These are phyloP conservation scores for Lipomyces yamadae DNA, from an alignment of 805 yeast genomes.

Conservation along the genomic window DNA sequence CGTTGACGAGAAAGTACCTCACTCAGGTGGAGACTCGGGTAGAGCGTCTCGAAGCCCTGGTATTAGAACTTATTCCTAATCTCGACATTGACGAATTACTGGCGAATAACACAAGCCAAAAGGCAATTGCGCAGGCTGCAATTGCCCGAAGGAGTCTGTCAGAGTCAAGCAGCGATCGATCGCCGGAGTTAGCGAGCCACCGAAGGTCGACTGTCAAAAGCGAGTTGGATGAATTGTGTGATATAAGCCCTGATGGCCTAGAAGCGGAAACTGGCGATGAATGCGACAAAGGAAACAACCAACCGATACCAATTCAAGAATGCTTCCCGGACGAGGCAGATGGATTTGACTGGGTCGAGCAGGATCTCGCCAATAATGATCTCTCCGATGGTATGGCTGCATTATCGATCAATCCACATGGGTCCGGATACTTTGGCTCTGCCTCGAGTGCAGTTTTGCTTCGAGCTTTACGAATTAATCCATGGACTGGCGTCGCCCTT, in stretches of 20 bases:
- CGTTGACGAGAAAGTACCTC: slow-evolving; percentile 72
- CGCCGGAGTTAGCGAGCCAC: slow-evolving; percentile 18
- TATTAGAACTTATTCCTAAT: slow-evolving; percentile 53
- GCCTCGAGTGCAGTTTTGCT: slow-evolving; percentile 64
- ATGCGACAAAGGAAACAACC: slow-evolving; percentile 21
- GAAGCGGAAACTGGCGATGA: slow-evolving; percentile 13
- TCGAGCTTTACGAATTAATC: slow-evolving; percentile 51
- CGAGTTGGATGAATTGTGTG: slow-evolving; percentile 23
- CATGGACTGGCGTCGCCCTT: slow-evolving; percentile 41
- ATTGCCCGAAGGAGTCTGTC: slow-evolving; percentile 10
- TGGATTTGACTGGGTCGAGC: slow-evolving; percentile 67
- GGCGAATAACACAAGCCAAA: slow-evolving; percentile 33
- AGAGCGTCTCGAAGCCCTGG: slow-evolving; percentile 52
- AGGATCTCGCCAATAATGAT: slow-evolving; percentile 47
- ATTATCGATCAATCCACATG: slow-evolving; percentile 54
- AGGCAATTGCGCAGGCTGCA: slow-evolving; percentile 23
- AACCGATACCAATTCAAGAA: slow-evolving; percentile 40
- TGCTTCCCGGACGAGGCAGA: slow-evolving; percentile 53
- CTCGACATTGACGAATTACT: slow-evolving; percentile 52
- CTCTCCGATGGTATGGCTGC: slow-evolving; percentile 69
- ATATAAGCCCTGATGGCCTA: slow-evolving; percentile 8
- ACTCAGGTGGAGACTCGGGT: slow-evolving; percentile 73
- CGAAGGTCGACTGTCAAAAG: slow-evolving; percentile 14
- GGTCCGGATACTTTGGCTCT: slow-evolving; percentile 68
- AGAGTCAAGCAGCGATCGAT: slow-evolving; percentile 20